Percentiles rank a stretch among this genome's conserved stretches.
Conservation (phyloP, 2,329 filamentous ascomycete genomes). For the Cladosporium oxysporum region DNA sequence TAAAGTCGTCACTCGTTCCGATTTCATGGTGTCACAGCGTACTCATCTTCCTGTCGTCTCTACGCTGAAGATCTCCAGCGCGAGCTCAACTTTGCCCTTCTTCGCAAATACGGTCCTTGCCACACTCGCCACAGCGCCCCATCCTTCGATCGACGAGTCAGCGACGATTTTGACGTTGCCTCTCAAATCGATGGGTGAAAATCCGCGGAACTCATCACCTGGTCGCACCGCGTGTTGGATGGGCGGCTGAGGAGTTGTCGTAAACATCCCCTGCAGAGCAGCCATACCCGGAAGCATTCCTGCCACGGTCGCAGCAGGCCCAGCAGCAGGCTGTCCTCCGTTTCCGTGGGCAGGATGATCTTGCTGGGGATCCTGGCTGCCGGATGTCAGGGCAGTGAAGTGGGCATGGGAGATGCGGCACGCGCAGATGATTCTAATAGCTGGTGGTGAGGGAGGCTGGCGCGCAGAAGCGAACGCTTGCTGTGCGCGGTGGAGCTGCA, state of each 20-base stretch:
- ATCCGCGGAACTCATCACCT: constrained; percentile 32
- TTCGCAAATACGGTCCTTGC: constrained; percentile 29
- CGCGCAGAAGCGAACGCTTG: constrained; percentile 5
- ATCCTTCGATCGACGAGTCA: neutral
- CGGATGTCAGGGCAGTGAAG: constrained; percentile 30
- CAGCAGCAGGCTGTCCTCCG: neutral
- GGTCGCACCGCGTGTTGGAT: constrained; percentile 23
- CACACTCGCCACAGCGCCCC: constrained; percentile 27
- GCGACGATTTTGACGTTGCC: constrained; percentile 23
- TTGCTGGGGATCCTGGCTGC: neutral
- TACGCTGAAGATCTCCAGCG: constrained; percentile 26
- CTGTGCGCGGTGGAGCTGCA: constrained; percentile 11
- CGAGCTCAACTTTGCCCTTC: constrained; percentile 24
- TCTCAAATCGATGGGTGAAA: constrained; percentile 32
- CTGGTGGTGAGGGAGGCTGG: constrained; percentile 22
- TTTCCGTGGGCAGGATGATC: neutral
- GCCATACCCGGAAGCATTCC: constrained; percentile 7
- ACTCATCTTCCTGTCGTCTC: constrained; percentile 3
- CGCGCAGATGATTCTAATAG: constrained; percentile 33
- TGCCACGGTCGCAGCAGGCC: neutral
- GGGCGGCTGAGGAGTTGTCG: constrained; percentile 3
- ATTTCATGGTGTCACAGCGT: neutral
- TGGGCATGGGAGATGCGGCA: constrained; percentile 34
- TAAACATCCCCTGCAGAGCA: constrained; percentile 7
- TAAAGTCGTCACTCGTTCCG: constrained; percentile 3